These are phyloP conservation scores for Candida sakaeoensis DNA, from an alignment of 805 yeast species.

Conservation along the genomic window DNA sequence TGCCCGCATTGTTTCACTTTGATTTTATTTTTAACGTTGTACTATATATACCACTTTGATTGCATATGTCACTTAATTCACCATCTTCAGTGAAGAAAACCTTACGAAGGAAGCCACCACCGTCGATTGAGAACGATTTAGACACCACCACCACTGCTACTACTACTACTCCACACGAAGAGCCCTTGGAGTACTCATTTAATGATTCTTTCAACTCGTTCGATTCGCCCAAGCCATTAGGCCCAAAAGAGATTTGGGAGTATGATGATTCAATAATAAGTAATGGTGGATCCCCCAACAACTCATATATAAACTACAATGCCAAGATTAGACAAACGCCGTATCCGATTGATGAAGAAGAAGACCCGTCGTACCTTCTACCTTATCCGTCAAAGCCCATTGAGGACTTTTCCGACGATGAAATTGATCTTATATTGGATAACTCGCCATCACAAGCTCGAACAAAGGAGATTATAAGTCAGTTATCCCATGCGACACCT, in stretches of 20 bases:
- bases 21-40: neutral
- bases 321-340: conserved; percentile 6
- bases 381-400: conserved; percentile 10
- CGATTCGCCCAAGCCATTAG: conserved; percentile 34
- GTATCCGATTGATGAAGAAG: conserved; percentile 2
- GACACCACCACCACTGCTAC: too few relatives aligned
- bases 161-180: too few relatives aligned
- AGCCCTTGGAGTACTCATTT: conserved; percentile 8
- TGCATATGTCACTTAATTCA: conserved; percentile 4
- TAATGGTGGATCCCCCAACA: conserved; percentile 1
- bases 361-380: too few relatives aligned
- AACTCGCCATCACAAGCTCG: conserved; percentile 7
- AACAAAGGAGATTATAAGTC: conserved; percentile 7
- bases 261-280: conserved; percentile 17
- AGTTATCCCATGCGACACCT: conserved; percentile 1
- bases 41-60: neutral
- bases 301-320: conserved; percentile 10
- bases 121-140: conserved; percentile 12
- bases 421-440: conserved; percentile 2
- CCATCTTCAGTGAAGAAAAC: conserved; percentile 12
- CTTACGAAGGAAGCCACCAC: conserved; percentile 28
- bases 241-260: conserved; percentile 37
- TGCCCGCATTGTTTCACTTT: too few relatives aligned
- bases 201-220: conserved; percentile 22
- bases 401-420: conserved; percentile 8